Evolutionary conservation across 306 rosid genomes (phyloP), one percentile per base, ranked within the genome.

Genomic region (Corylus avellana): DNA sequence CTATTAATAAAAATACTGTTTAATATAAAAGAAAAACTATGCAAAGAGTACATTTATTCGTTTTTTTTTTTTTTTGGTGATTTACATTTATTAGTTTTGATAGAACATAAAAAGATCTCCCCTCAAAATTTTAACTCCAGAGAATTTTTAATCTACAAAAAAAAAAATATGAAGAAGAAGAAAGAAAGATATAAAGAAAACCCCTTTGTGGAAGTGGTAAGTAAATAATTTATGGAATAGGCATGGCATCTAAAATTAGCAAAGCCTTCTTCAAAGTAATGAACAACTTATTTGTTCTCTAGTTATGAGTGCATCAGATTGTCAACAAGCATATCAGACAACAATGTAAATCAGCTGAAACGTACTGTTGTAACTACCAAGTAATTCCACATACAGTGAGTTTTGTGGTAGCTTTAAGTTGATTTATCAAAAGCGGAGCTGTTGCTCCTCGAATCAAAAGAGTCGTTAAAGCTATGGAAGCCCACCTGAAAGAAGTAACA

Each of bases 381-480:
- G 68, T 57, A 85, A 70, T 59, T 54, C 72, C 80, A 79, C 93
- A 80, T 90, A 95, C 98, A 4, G 93, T 39, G 53, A 95, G 92
- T 75, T 91, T 93, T 70, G 93, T 74, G 27, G 96, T 86, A 77
- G 98, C 88, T 86, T 95, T 95, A 29, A 90, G 91, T 84, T 90
- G 96, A 87, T 91, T 84, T 67, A 95, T 84, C 75, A 89, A 58
- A 82, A 93, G 90, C 12, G 98, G 98, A 81, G 87, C 18, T 8
- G 96, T 90, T 46, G 87, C 83, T 0, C 79, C 58, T 71, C 98
- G 98, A 84, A 95, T 91, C 77, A 90, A 3, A 27, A 95, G 68
- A 57, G 97, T 90, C 72, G 98, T 80, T 55, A 91, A 48, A 61
- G 73, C 96, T 75, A 95, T 93, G 77, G 92, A 69, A 53, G 90